A percentile compares a stretch with the other conserved stretches of the same genome.
Conservation (phyloP, 257 asterid genomes). For the Misopates orontium region DNA sequence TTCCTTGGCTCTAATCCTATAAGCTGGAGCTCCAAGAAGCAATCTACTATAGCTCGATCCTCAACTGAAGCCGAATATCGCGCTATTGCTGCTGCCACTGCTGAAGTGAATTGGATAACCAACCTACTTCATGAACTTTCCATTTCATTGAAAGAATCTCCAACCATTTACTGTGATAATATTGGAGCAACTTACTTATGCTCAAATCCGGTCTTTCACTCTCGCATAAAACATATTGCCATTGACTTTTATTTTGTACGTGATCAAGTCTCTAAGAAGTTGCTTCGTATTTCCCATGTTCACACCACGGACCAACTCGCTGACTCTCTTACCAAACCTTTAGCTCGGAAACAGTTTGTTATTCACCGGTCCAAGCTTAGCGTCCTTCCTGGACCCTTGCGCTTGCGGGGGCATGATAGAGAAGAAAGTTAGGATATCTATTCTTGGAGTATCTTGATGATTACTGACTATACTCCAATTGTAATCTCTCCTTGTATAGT, state of each 20-base stretch:
- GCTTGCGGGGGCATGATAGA: too few relatives aligned
- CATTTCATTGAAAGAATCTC: too few relatives aligned
- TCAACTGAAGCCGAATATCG: not conserved
- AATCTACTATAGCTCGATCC: too few relatives aligned
- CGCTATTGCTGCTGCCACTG: not conserved
- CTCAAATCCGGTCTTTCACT: slow-evolving; percentile 8
- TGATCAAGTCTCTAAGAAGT: not conserved
- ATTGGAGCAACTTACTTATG: not conserved
- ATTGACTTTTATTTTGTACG: not conserved
- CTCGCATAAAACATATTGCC: too few relatives aligned
- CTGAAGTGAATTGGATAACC: not conserved
- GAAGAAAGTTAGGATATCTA: too few relatives aligned
- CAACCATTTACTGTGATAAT: not conserved
- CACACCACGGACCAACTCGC: not conserved
- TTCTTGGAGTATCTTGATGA: too few relatives aligned
- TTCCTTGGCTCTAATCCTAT: too few relatives aligned
- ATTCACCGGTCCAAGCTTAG: not conserved
- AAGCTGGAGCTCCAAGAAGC: too few relatives aligned
- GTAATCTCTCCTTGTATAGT: too few relatives aligned
- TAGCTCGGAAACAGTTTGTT: not conserved
- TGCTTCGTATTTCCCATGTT: not conserved
- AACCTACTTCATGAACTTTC: not conserved
- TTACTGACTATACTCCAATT: too few relatives aligned
- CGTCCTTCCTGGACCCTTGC: too few relatives aligned
- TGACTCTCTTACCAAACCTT: slow-evolving; percentile 1